phyloP scores from a whole-genome alignment of 2,329 filamentous ascomycete genomes.

The Apiospora saccharicola region DNA sequence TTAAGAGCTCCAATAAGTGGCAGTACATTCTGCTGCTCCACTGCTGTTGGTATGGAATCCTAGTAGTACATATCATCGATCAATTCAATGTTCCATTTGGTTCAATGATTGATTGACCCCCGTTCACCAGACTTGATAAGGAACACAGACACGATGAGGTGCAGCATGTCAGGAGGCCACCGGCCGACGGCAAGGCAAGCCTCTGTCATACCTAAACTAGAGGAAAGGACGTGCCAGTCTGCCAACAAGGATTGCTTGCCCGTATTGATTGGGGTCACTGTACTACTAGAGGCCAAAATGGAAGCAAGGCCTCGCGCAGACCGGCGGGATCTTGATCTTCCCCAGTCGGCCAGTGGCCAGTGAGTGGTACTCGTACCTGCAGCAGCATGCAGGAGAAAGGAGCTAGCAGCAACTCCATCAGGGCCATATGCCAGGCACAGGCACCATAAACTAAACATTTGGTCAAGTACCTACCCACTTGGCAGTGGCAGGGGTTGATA shows the following conservation, averaged over 20 bases:
- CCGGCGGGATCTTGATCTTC: neutral
- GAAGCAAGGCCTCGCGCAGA: too few species aligned
- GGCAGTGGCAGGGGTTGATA: neutral
- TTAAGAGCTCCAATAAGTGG: neutral
- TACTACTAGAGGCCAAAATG: too few species aligned
- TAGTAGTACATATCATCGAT: conserved; percentile 4
- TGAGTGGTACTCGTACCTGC: conserved; percentile 5
- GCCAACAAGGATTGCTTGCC: too few species aligned
- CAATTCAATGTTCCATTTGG: neutral
- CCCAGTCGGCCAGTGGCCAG: neutral
- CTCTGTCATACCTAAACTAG: too few species aligned
- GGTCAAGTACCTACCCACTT: neutral
- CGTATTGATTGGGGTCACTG: too few species aligned
- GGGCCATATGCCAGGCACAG: neutral
- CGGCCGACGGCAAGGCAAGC: too few species aligned
- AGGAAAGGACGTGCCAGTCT: too few species aligned
- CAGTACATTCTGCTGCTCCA: neutral
- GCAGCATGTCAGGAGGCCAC: neutral
- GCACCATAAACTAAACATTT: neutral
- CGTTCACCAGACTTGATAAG: neutral
- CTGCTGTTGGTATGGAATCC: neutral
- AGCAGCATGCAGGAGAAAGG: neutral
- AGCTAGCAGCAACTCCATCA: neutral
- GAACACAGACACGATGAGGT: neutral
- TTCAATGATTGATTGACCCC: neutral